Base-by-base conservation (phyloP, 2,329 filamentous ascomycete genomes). In the Diplodia intermedia region DNA sequence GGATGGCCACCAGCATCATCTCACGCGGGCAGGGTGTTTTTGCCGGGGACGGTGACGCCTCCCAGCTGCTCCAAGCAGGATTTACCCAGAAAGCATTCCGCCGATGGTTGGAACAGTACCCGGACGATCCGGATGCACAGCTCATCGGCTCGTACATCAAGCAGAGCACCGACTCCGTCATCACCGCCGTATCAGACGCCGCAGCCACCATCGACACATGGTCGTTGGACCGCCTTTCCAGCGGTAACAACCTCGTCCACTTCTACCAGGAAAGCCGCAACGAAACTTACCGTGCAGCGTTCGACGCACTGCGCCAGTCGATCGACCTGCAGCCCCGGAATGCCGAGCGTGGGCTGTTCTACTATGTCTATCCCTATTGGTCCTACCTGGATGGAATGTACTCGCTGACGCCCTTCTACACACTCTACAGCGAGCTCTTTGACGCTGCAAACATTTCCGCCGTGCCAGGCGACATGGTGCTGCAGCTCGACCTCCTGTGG, bases 321-420 rank as follows among this genome's bases (percentile, higher is more conserved):
- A 73, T 87, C 6, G 75, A 86, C 69, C 75, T 79, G 40, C 84
- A 85, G 69, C 84, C 84, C 3, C 79, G 85, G 12, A 88, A 82
- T 0, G 73, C 81, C 0, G 74, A 79, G 0, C 85, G 85, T 8
- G 86, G 85, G 0, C 85, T 87, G 77, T 87, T 84, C 84, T 85
- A 87, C 70, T 62, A 62, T 23, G 36, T 40, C 3, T 68, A 68
- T 36, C 55, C 55, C 15, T 33, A 68, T 33, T 62, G 56, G 56
- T 54, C 47, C 5, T 87, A 86, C 85, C 79, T 88, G 0, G 85
- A 86, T 70, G 86, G 86, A 0, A 84, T 81, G 49, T 80, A 77
- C 72, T 80, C 80, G 76, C 77, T 76, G 7, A 73, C 77, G 36
- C 75, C 72, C 50, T 80, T 79, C 71, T 79, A 79, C 68, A 75